Percentiles rank a stretch among this genome's conserved stretches.
phyloP scores from a whole-genome alignment of 495 filamentous ascomycete species.

The Astrocystis sublimbata region DNA sequence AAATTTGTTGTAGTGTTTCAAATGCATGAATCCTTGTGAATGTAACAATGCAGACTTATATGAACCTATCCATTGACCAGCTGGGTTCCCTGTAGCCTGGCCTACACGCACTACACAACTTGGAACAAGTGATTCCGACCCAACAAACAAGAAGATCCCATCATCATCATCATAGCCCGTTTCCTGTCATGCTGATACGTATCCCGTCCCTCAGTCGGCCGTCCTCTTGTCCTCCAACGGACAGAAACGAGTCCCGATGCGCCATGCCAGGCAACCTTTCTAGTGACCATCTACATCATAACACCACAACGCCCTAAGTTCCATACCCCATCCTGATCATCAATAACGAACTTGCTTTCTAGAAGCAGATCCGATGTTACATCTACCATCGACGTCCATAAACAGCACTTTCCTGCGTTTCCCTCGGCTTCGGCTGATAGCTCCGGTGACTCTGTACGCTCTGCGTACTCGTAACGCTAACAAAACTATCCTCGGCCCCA shows the following conservation, averaged over 20 bases:
- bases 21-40: no score
- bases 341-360: no score
- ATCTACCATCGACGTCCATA: slow-evolving; percentile 19
- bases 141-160: background rate
- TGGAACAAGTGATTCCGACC: background rate
- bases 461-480: slow-evolving; percentile 9
- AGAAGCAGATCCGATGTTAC: background rate
- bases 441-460: slow-evolving; percentile 18
- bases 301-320: slow-evolving; percentile 1
- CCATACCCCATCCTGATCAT: background rate
- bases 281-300: background rate
- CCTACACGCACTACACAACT: background rate
- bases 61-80: no score
- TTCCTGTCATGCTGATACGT: background rate
- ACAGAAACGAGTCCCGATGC: background rate
- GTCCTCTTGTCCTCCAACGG: background rate
- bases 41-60: no score
- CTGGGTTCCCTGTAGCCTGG: no score
- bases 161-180: slow-evolving; percentile 15
- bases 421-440: slow-evolving; percentile 5
- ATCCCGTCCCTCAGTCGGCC: background rate
- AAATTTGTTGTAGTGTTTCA: no score
- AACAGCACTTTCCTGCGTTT: slow-evolving; percentile 2
- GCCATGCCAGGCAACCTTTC: background rate
- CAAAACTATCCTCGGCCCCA: slow-evolving; percentile 6